These are phyloP conservation scores for Huntiella savannae DNA, from an alignment of 2,329 filamentous ascomycete species.

Conservation along the genomic window DNA sequence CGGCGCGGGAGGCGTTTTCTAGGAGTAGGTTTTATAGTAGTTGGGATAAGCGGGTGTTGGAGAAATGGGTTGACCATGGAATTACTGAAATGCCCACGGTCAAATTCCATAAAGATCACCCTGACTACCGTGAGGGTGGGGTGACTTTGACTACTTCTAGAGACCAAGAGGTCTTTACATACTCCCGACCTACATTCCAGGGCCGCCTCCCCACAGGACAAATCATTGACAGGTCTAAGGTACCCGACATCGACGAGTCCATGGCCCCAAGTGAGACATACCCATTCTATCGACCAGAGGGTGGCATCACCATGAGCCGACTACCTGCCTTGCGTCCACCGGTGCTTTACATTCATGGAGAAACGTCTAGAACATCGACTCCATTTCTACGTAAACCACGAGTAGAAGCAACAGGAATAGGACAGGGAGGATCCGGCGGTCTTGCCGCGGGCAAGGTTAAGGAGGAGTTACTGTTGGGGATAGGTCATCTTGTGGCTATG, in stretches of 20 bases:
- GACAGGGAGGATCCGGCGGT: constrained; percentile 49
- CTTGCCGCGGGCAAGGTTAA: constrained; percentile 44
- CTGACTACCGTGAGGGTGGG: constrained; percentile 14
- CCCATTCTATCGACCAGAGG: constrained; percentile 50
- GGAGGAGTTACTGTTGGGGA: constrained; percentile 40
- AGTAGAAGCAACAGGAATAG: constrained; percentile 42
- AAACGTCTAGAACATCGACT: constrained; percentile 34
- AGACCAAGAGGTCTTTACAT: constrained; percentile 69
- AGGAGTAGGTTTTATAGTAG: constrained; percentile 51
- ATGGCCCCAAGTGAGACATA: constrained; percentile 19
- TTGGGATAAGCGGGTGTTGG: constrained; percentile 64
- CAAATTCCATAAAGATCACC: constrained; percentile 12
- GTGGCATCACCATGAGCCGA: constrained; percentile 32
- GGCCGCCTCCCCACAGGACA: constrained; percentile 22
- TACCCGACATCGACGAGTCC: constrained; percentile 26
- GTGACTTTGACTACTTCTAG: constrained; percentile 67
- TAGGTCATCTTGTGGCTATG: constrained; percentile 71
- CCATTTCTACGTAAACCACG: constrained; percentile 35
- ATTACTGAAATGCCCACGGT: constrained; percentile 39
- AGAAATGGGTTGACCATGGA: constrained; percentile 53
- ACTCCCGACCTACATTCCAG: constrained; percentile 40
- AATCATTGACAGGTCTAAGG: constrained; percentile 22
- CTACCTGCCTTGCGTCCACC: constrained; percentile 44
- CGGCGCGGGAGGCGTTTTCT: constrained; percentile 46
- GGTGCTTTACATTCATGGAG: constrained; percentile 52